Base-by-base conservation (phyloP, 371 early-diverging fungal species). In the Mortierella sp. region DNA sequence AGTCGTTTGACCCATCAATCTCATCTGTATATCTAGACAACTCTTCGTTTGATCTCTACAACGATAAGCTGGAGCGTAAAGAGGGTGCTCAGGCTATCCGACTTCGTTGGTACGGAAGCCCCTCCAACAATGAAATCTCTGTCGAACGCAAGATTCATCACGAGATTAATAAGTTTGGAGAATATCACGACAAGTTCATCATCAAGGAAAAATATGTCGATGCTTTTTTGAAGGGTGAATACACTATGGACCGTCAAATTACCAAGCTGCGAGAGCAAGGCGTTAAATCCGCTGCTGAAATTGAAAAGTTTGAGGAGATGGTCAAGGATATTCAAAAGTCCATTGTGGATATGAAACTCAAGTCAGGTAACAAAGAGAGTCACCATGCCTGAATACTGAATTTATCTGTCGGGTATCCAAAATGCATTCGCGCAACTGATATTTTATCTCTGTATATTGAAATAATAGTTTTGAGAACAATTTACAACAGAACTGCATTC, bases 111-210 rank as follows among this genome's bases (percentile, higher is more conserved):
- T 99, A 99, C 83, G 98, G 98, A 64, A 93, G 92, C 72, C 91
- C 91, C 19, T 86, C 89, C 72, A 83, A 84, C 49, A 92, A 90
- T 56, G 95, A 95, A 45, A 94, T 99, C 61, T 99, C 96, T 90
- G 92, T 99, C 34, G 99, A 99, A 88, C 95, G 98, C 57, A 99
- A 99, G 86, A 97, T 96, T n/a, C 99, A 98, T 82, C 98, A 98
- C 74, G 92, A 93, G 76, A 92, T 95, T 68, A 96, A 97, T 78
- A 99, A 99, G 82, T 75, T 80, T 61, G 80, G 80, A n/a, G 80
- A 80, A 56, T 80, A 80, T 22, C 74, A 80, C 45, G 92, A 94
- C 55, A 94, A 99, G 42, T 99, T 99, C 84, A 89, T 93, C 23
- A 90, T 99, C 83, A 97, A 97, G 85, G 98, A 99, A 83, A 95